Conservation (phyloP, 1,139 yeast species). For the Barnettozyma hawaiiensis region DNA sequence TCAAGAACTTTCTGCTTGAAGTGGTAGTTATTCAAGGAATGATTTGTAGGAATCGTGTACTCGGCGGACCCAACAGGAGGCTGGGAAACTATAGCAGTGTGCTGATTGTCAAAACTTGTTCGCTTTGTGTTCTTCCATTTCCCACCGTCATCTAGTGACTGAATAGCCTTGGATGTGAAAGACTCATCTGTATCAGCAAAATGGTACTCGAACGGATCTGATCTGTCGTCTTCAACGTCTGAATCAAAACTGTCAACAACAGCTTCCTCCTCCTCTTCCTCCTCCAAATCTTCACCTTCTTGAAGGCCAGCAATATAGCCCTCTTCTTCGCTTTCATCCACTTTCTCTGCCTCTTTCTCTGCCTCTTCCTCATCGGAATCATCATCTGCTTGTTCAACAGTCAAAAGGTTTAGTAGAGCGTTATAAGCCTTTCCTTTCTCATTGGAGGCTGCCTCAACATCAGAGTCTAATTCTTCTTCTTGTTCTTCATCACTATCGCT, state of each 20-base stretch:
- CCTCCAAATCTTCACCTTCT: slow-evolving; percentile 32
- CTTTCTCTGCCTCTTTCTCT: slow-evolving; percentile 30
- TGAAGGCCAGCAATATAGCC: slow-evolving; percentile 33
- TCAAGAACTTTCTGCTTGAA: slow-evolving; percentile 30
- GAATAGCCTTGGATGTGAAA: slow-evolving; percentile 31
- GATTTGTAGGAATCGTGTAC: slow-evolving; percentile 14
- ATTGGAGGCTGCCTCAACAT: slow-evolving; percentile 13
- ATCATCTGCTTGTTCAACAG: slow-evolving; percentile 38
- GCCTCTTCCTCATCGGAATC: slow-evolving; percentile 25
- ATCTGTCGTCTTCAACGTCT: slow-evolving; percentile 31
- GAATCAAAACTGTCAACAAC: slow-evolving; percentile 33
- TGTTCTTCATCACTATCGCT: slow-evolving; percentile 15
- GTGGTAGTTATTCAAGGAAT: slow-evolving; percentile 28
- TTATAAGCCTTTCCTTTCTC: slow-evolving; percentile 54
- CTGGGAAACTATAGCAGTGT: slow-evolving; percentile 15
- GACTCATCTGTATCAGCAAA: slow-evolving; percentile 52
- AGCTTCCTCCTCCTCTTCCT: slow-evolving; percentile 30
- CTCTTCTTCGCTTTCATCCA: slow-evolving; percentile 25
- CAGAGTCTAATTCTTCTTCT: slow-evolving; percentile 14
- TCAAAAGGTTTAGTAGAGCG: slow-evolving; percentile 68
- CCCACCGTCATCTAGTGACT: slow-evolving; percentile 10
- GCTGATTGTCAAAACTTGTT: slow-evolving; percentile 6
- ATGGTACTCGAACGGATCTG: slow-evolving; percentile 72
- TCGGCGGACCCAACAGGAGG: slow-evolving; percentile 17
- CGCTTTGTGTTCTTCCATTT: slow-evolving; percentile 20